Conservation (phyloP, 768 basidiomycete species). For the Sporobolomyces roseus region DNA sequence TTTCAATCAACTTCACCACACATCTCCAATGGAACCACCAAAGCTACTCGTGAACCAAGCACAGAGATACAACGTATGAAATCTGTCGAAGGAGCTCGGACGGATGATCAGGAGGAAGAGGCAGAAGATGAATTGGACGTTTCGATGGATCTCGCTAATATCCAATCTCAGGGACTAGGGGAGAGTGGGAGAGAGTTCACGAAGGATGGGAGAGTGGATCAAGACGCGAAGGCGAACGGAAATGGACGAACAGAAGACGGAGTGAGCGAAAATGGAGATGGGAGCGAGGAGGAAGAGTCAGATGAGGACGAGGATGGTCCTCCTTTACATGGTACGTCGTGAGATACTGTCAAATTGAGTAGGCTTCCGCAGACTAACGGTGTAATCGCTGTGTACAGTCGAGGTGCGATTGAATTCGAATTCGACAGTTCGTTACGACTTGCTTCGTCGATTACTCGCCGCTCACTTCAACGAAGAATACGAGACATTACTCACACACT, state of each 20-base stretch:
- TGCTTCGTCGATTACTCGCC: constrained; percentile 63
- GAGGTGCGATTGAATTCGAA: constrained; percentile 72
- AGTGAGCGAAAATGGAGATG: neutral
- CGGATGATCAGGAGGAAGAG: neutral
- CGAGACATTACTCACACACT: constrained; percentile 66
- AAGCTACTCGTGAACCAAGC: no score
- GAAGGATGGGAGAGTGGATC: no score
- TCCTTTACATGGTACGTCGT: constrained; percentile 9
- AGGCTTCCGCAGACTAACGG: no score
- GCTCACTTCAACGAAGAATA: constrained; percentile 59
- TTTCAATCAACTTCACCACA: constrained; percentile 6
- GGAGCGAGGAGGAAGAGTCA: neutral
- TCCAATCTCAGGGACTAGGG: constrained; percentile 1
- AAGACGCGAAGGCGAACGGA: no score
- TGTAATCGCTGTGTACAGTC: no score
- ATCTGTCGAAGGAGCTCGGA: neutral
- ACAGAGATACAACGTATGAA: no score
- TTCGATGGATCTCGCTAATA: constrained; percentile 13
- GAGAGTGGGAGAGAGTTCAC: no score
- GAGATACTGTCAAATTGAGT: no score
- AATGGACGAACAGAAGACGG: neutral
- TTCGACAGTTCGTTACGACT: constrained; percentile 69
- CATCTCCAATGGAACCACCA: no score
- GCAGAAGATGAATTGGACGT: neutral
- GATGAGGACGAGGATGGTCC: neutral